Conservation (phyloP, 768 basidiomycete genomes). For the Porpolomopsis calyptriformis region DNA sequence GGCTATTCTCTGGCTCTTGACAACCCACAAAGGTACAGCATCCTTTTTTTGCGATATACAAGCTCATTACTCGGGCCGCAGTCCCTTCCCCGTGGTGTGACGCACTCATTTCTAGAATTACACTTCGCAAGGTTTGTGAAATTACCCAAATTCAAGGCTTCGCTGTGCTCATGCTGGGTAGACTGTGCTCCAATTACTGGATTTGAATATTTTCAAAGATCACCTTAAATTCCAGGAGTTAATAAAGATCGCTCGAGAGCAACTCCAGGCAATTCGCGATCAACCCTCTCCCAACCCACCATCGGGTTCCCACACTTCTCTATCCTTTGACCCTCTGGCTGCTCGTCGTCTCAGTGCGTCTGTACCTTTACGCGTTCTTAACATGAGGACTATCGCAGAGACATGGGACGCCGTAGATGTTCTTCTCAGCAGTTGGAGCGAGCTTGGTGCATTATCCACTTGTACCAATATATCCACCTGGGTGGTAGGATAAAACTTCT, state of each 20-base stretch:
- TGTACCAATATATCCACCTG: constrained; percentile 42
- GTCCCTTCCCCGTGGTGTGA: constrained; percentile 39
- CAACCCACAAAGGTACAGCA: constrained; percentile 31
- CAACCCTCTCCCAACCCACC: constrained; percentile 27
- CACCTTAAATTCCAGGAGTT: constrained; percentile 26
- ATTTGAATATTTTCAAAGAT: constrained; percentile 29
- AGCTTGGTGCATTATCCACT: constrained; percentile 36
- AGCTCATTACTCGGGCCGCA: constrained; percentile 14
- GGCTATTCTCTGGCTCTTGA: constrained; percentile 50
- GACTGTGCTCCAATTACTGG: constrained; percentile 42
- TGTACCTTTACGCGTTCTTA: constrained; percentile 56
- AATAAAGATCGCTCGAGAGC: constrained; percentile 30
- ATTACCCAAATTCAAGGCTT: neutral
- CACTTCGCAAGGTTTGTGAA: constrained; percentile 44
- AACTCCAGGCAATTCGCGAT: constrained; percentile 31
- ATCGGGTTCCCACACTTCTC: constrained; percentile 35
- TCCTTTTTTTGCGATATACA: neutral
- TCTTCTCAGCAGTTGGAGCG: constrained; percentile 47
- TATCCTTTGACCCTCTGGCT: constrained; percentile 58
- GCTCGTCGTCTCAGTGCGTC: constrained; percentile 56
- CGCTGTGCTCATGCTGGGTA: constrained; percentile 13
- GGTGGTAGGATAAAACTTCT: constrained; percentile 40
- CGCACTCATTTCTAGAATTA: constrained; percentile 41
- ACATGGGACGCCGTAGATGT: constrained; percentile 42
- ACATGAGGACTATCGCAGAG: constrained; percentile 35